These are phyloP conservation scores for Botrytis paeoniae DNA, from an alignment of 2,329 filamentous ascomycete species.

Conservation along the genomic window DNA sequence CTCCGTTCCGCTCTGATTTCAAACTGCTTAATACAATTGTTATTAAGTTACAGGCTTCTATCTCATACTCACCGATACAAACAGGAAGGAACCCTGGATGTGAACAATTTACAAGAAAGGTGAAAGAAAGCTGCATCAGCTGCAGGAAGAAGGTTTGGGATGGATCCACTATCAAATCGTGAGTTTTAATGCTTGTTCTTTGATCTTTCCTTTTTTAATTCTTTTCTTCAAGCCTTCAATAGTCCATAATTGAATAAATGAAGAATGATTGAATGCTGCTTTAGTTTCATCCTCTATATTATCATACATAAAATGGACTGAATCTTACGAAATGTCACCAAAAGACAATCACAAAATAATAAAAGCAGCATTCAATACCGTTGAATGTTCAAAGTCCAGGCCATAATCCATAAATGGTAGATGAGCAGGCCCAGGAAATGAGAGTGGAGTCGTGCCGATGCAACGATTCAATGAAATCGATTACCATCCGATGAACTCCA, in stretches of 20 bases:
- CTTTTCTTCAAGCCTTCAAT: neutral
- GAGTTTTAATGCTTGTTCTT: neutral
- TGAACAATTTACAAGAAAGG: neutral
- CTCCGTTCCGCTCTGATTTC: neutral
- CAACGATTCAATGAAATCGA: neutral
- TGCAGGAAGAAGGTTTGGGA: neutral
- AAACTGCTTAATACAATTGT: neutral
- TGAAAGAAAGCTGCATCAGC: neutral
- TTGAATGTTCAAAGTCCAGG: neutral
- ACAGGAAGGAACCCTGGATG: constrained; percentile 13
- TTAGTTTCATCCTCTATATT: fast-evolving
- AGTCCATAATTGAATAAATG: neutral
- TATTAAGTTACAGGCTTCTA: neutral
- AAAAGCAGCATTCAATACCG: neutral
- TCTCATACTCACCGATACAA: neutral
- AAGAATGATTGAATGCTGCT: neutral
- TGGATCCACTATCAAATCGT: neutral
- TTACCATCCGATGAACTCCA: neutral
- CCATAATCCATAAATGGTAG: neutral
- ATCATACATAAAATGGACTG: neutral
- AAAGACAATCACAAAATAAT: fast-evolving
- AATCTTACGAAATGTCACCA: neutral
- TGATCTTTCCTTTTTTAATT: neutral
- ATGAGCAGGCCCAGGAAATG: constrained; percentile 1
- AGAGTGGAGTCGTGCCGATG: neutral